Evolutionary conservation across 768 basidiomycete species (phyloP), one percentile per base, ranked within the genome.

Genomic region (Mycena floridula): DNA sequence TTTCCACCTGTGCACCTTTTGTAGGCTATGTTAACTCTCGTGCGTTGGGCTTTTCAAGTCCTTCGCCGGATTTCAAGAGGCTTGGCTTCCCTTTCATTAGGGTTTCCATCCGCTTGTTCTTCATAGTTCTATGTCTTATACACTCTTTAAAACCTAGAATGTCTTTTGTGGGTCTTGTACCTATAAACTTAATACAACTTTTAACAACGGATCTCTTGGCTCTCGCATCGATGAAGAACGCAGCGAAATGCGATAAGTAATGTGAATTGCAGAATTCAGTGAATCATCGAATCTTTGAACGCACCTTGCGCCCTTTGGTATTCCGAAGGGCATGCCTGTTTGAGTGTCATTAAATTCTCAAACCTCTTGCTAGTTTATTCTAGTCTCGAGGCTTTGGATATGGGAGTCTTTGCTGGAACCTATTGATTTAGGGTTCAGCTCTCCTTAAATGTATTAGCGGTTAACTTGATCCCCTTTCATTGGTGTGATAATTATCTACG

Each of bases 211-310:
- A 79, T 80, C 76, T 78, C 79, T 81, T 81, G 81, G 79, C 75
- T 81, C 77, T 79, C 72, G 75, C 77, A 80, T 82, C 77, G 74
- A 81, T 81, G 81, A 82, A 82, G 80, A 80, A 81, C 72, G 77
- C 79, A 80, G 81, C 76, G 73, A 82, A 81, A 75, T 77, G 81
- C 74, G 76, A 82, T 79, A 82, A 73, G 77, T 82, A 81, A 81
- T 83, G 79, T 82, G 81, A 82, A 81, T 81, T 81, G 79, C 78
- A 79, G 78, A 79, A 76, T 79, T 77, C 77, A 79, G 79, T 81
- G 79, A 81, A 81, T 81, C 80, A 81, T 83, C 76, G 76, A 83
- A 79, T 81, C 78, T 82, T 83, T 82, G 79, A 82, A 82, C 74
- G 77, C 82, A 82, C 67, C 78, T 82, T 83, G 80, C 77, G 70